phyloP scores from a whole-genome alignment of 2,329 filamentous ascomycete species.

The Neofusicoccum laricinum region DNA sequence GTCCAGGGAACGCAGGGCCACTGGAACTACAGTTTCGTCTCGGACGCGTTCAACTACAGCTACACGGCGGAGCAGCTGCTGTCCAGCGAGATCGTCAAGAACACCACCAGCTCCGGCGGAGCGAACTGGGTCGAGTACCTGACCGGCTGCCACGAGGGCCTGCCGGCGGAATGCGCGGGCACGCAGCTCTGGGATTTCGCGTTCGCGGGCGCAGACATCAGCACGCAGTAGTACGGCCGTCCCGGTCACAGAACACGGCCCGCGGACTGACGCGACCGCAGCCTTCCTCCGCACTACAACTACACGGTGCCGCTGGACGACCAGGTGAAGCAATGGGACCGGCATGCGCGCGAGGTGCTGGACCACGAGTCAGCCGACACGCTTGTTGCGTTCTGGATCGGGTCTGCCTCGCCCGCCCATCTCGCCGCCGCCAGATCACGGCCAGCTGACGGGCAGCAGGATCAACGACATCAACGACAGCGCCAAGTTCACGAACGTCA shows the following conservation, averaged over 20 bases:
- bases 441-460: background rate
- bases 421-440: constrained; percentile 13
- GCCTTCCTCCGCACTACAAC: constrained; percentile 47
- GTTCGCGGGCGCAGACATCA: constrained; percentile 53
- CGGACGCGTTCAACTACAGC: constrained; percentile 48
- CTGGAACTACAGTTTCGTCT: constrained; percentile 54
- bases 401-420: constrained; percentile 22
- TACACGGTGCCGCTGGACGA: constrained; percentile 50
- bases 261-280: constrained; percentile 27
- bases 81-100: constrained; percentile 51
- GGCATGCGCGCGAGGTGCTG: constrained; percentile 33
- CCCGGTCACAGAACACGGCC: background rate
- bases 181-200: constrained; percentile 57
- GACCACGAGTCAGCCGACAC: constrained; percentile 35
- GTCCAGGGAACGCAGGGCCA: constrained; percentile 53
- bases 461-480: constrained; percentile 57
- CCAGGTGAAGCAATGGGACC: constrained; percentile 51
- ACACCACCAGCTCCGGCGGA: constrained; percentile 51
- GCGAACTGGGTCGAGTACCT: constrained; percentile 56
- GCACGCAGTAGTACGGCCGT: constrained; percentile 35
- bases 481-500: constrained; percentile 38
- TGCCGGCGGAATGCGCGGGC: constrained; percentile 42
- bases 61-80: constrained; percentile 47
- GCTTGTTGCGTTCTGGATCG: constrained; percentile 55
- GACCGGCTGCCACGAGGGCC: constrained; percentile 45